Evolutionary conservation across 345 rosid genomes (phyloP).

Genomic region (Eucalyptus coolabah): DNA sequence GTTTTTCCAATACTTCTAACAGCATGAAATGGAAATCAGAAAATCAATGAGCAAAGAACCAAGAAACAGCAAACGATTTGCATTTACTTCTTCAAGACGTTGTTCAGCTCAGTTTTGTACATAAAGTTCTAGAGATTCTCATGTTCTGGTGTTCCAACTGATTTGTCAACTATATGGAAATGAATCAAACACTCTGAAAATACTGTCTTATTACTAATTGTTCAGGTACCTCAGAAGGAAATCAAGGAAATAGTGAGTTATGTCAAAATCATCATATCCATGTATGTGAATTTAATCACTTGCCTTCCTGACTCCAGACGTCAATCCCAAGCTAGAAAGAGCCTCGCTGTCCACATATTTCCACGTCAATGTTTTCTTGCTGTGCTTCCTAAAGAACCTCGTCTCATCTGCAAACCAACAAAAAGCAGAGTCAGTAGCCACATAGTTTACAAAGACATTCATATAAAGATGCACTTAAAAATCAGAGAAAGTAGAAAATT

Average conservation of each 20-base stretch:
- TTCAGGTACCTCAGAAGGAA: neutral
- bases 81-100: neutral
- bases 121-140: neutral
- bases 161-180: neutral
- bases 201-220: neutral
- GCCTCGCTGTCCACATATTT: slow-evolving; percentile 33
- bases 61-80: neutral
- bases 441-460: neutral
- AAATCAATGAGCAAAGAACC: neutral
- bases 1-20: neutral
- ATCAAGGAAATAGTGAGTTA: neutral
- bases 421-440: neutral
- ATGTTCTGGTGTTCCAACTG: neutral
- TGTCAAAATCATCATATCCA: neutral
- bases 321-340: slow-evolving; percentile 48
- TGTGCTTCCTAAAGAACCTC: slow-evolving; percentile 10
- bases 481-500: neutral
- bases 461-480: neutral
- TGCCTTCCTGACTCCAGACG: slow-evolving; percentile 69
- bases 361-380: slow-evolving; percentile 12
- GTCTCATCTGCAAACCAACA: slow-evolving; percentile 13
- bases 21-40: neutral
- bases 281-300: neutral
- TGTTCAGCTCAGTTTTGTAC: neutral
- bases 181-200: neutral